Percentiles rank a stretch among this genome's conserved stretches.
These are phyloP conservation scores for Rosa hybrid DNA, from an alignment of 331 rosid species.

Conservation along the genomic window DNA sequence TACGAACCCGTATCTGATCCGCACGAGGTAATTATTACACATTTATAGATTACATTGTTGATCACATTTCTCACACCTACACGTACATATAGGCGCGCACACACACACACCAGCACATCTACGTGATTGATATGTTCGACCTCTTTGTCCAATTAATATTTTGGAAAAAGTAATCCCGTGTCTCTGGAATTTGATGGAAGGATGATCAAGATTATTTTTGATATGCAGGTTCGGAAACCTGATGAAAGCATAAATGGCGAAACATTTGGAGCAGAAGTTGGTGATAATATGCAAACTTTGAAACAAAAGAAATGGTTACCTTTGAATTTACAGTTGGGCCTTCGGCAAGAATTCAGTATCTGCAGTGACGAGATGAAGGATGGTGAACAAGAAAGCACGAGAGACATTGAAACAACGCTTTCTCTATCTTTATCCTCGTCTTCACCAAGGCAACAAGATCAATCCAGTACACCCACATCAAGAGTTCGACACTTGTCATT, in stretches of 20 bases:
- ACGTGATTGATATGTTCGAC: no score
- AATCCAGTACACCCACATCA: conserved; percentile 2
- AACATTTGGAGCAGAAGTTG: conserved; percentile 1
- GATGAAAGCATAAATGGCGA: conserved; percentile 22
- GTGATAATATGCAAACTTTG: conserved; percentile 17
- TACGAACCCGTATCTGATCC: conserved; percentile 8
- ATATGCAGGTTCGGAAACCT: conserved; percentile 14
- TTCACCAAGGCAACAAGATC: conserved; percentile 32
- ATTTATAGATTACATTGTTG: background rate
- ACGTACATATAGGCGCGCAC: no score
- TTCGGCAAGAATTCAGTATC: conserved; percentile 9
- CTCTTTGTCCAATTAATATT: background rate
- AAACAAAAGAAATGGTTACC: conserved; percentile 30
- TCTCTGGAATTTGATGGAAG: background rate
- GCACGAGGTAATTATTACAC: conserved; percentile 16
- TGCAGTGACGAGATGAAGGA: background rate
- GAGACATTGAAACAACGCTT: conserved; percentile 22
- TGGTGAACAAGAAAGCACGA: conserved; percentile 1
- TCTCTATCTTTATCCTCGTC: conserved; percentile 45
- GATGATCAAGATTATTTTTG: background rate
- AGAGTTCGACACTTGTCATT: background rate
- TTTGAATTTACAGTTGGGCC: conserved; percentile 25
- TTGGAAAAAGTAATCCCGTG: background rate
- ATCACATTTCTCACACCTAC: background rate
- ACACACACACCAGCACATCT: no score